Base-by-base conservation (phyloP, 192 early-diverging fungal genomes). In the Backusella tarrabulga region DNA sequence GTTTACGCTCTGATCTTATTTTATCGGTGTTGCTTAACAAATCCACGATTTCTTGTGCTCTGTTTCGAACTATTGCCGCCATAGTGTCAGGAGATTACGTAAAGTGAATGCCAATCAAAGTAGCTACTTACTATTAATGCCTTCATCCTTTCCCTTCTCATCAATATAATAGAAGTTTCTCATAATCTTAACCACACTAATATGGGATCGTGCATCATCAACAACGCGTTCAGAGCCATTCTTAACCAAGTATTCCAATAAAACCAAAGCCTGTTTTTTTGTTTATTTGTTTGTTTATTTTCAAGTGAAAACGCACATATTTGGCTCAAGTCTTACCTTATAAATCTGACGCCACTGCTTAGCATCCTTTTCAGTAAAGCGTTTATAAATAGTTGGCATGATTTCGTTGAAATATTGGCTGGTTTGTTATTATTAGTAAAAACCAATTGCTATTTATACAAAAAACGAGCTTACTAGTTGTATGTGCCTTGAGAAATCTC, bases 61-160 rank as follows among this genome's bases (percentile, higher is more conserved):
- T 88, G 76, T 95, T 92, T 34, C 92, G 91, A 19, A 96, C 94
- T 95, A 79, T 68, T 70, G 34, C 17, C 29, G 21, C 14, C 44
- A 73, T 21, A 60, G 36, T 19, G 38, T 40, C 38, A 40, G 38
- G 11, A 9, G 8, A 12, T 40, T 40, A 11, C 38, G 38, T 40
- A 40, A 40, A 40, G 38, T 40, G 38, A 40, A 40, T 6, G 23
- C 4, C n/a, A 42, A 70, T 35, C 23, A 38, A 56, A 4, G 7
- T 17, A 36, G 19, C 19, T n/a, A 83, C 77, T 78, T 91, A 96
- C 96, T 92, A 75, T 98, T 98, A 68, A 99, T 91, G 2, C 97
- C 97, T 84, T 99, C 96, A 82, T 99, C 97, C 78, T 99, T 99
- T 77, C 92, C 92, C 75, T 96, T 96, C 19, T 95, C 94, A 79